Evolutionary conservation across 805 yeast genomes (phyloP), one percentile per base, ranked within the genome.

Genomic region (Saturnispora besseyi): DNA sequence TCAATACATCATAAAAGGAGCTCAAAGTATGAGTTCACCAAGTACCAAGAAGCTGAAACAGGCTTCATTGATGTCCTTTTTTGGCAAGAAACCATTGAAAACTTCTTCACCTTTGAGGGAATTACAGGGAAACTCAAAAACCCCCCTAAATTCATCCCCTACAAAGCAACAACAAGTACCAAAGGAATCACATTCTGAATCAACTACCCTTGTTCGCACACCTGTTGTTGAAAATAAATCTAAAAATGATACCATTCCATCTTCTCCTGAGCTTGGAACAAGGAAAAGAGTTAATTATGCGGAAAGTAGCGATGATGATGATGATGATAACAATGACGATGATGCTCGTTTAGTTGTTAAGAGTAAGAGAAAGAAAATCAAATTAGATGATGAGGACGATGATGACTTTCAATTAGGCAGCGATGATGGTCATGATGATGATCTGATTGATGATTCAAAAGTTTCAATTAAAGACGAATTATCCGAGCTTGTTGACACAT

Each of bases 11-110:
- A 4, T 18, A 36, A 12, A 15, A 36, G 21, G 40, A 36, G 26
- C 15, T 18, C 40, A 15, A 36, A 36, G 10, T 18, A 48, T 48
- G 51, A 48, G 51, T 44, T 48, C 51, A 3, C 51, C 51, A 9
- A 44, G 47, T 7, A 15, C 47, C 2, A 54, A 51, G 42, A 52
- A 52, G 32, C 32, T 59, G 53, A 62, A 63, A 49, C 69, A 66
- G 51, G 38, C 64, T 6, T 60, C 65, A 5, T 52, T 66, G 46
- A 53, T 66, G 50, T 63, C 70, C 3, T 66, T 66, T 46, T 66
- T 66, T 43, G 24, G 55, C 32, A 41, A 43, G 12, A 47, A 37
- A 28, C 41, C 52, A 21, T 29, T 21, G 22, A 41, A 26, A 21
- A 10, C 42, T 12, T 18, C 21, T 10, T 40, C 49, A 5, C 40